Evolutionary conservation across 805 yeast species (phyloP).

Genomic region (Kazachstania psychrophila): DNA sequence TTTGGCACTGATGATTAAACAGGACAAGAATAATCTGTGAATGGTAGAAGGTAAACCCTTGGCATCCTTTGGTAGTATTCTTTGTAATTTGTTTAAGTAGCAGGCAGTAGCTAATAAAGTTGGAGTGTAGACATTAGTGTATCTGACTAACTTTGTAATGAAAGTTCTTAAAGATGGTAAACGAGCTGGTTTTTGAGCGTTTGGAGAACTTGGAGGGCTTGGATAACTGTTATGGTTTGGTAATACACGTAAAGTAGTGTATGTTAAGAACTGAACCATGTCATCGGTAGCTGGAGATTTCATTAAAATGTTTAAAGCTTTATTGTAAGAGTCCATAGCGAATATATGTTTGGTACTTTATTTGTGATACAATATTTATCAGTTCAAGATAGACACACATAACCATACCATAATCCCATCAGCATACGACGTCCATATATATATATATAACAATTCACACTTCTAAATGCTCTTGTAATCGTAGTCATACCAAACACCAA

Average conservation of each 20-base stretch:
- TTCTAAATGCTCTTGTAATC: too few relatives aligned
- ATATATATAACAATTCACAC: too few relatives aligned
- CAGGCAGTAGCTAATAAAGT: slow-evolving; percentile 66
- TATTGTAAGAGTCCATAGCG: slow-evolving; percentile 28
- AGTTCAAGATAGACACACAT: too few relatives aligned
- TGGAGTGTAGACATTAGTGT: slow-evolving; percentile 74
- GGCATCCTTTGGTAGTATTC: slow-evolving; percentile 58
- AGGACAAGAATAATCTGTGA: slow-evolving; percentile 67
- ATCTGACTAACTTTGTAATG: slow-evolving; percentile 59
- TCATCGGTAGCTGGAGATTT: slow-evolving; percentile 64
- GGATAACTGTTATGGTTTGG: slow-evolving; percentile 36
- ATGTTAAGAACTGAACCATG: slow-evolving; percentile 62
- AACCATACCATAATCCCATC: too few relatives aligned
- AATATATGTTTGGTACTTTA: background rate
- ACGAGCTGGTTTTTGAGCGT: slow-evolving; percentile 8
- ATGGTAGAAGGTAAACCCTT: slow-evolving; percentile 73
- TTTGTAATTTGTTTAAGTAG: slow-evolving; percentile 52
- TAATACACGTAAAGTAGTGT: slow-evolving; percentile 54
- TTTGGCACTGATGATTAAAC: slow-evolving; percentile 64
- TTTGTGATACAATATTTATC: too few relatives aligned
- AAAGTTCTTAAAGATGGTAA: slow-evolving; percentile 66
- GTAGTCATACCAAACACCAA: too few relatives aligned
- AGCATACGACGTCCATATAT: too few relatives aligned
- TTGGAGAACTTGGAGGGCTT: slow-evolving; percentile 30
- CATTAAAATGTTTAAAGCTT: slow-evolving; percentile 53